A percentile compares a stretch with the other conserved stretches of the same genome.
phyloP scores from a whole-genome alignment of 2,329 filamentous ascomycete species.

The Exophiala oligosperma region DNA sequence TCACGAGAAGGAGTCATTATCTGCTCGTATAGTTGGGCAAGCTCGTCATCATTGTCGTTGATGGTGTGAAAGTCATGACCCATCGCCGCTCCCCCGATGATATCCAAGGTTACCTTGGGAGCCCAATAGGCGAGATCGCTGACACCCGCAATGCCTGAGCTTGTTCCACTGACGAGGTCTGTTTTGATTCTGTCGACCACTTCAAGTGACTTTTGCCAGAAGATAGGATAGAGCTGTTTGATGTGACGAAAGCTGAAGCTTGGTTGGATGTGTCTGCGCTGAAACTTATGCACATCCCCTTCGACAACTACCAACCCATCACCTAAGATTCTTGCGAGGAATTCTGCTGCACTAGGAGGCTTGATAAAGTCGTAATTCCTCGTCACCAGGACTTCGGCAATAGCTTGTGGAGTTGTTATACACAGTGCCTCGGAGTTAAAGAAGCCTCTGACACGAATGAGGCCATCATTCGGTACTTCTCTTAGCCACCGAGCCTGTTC shows the following conservation, averaged over 20 bases:
- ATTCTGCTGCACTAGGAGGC: not conserved
- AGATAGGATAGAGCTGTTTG: constrained; percentile 7
- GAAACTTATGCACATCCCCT: constrained; percentile 6
- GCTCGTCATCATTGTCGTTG: constrained; percentile 56
- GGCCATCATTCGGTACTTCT: constrained; percentile 48
- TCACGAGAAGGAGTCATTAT: constrained; percentile 55
- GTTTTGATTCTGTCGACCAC: not conserved
- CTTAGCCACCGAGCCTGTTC: constrained; percentile 42
- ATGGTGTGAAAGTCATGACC: constrained; percentile 60
- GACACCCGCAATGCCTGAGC: not conserved
- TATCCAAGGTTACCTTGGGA: constrained; percentile 51
- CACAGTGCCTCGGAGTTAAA: constrained; percentile 48
- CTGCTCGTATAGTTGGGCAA: constrained; percentile 57
- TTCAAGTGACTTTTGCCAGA: constrained; percentile 1
- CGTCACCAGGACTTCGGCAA: constrained; percentile 43
- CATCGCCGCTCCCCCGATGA: constrained; percentile 55
- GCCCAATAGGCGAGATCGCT: constrained; percentile 36
- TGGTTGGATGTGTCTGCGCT: constrained; percentile 3
- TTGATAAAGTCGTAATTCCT: constrained; percentile 5
- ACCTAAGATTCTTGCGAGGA: constrained; percentile 1
- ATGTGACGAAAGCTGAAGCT: constrained; percentile 2
- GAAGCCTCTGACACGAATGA: constrained; percentile 47
- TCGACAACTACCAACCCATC: constrained; percentile 5
- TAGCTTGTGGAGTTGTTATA: constrained; percentile 46
- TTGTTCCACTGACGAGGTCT: constrained; percentile 32